Percentiles rank a stretch among this genome's conserved stretches.
These are phyloP conservation scores for Penicillium italicum DNA, from an alignment of 2,329 filamentous ascomycete species.

Conservation along the genomic window DNA sequence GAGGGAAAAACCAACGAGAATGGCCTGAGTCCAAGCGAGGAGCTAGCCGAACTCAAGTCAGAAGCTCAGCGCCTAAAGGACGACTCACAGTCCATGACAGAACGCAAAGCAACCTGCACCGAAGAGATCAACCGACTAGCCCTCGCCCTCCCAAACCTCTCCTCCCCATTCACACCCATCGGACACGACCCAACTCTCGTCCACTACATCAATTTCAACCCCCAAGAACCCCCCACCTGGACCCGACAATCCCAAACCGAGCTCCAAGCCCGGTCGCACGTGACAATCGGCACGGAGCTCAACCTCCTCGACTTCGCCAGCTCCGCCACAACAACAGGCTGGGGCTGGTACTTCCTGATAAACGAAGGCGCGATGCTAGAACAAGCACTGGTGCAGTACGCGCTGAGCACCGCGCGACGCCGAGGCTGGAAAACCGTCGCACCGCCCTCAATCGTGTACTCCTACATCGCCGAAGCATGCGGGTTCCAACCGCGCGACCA, in stretches of 20 bases:
- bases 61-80: constrained; percentile 42
- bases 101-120: constrained; percentile 34
- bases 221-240: constrained; percentile 39
- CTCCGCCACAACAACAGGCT: constrained; percentile 78
- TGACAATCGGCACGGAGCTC: constrained; percentile 81
- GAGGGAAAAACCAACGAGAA: neutral
- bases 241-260: constrained; percentile 18
- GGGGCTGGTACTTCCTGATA: constrained; percentile 97
- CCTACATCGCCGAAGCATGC: constrained; percentile 83
- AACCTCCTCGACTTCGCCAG: constrained; percentile 84
- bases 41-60: constrained; percentile 29
- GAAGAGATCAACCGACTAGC: constrained; percentile 71
- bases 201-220: constrained; percentile 74
- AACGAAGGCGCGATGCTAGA: constrained; percentile 91
- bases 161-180: constrained; percentile 69
- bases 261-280: constrained; percentile 61
- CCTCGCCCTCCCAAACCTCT: constrained; percentile 79
- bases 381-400: constrained; percentile 86
- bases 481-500: constrained; percentile 92
- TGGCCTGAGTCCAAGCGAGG: constrained; percentile 8
- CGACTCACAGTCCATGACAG: constrained; percentile 32
- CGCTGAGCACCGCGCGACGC: constrained; percentile 67
- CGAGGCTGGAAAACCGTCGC: constrained; percentile 76
- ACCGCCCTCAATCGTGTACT: constrained; percentile 87
- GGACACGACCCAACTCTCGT: constrained; percentile 64